Conservation (phyloP, 2,329 filamentous ascomycete genomes). For the Nannizzia gypsea region DNA sequence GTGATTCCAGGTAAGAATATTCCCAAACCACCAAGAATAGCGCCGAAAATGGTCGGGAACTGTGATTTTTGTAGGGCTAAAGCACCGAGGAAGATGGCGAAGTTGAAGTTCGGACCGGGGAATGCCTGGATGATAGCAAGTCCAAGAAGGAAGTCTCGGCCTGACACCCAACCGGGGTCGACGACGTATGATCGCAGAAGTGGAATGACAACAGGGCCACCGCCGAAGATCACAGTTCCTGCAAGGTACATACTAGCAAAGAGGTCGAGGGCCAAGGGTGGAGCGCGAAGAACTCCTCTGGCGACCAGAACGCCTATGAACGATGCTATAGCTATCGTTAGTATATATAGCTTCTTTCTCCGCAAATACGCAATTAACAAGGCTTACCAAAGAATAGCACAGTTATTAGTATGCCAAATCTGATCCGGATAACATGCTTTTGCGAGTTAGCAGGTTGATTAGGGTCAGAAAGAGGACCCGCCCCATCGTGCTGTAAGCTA, state of each 20-base stretch:
- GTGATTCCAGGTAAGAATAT: conserved; percentile 30
- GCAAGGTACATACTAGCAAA: conserved; percentile 65
- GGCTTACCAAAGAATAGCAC: conserved; percentile 39
- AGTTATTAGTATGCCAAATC: conserved; percentile 21
- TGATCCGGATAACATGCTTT: conserved; percentile 13
- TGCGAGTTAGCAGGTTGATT: conserved; percentile 2
- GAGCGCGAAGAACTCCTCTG: conserved; percentile 27
- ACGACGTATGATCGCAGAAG: conserved; percentile 53
- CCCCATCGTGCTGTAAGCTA: too few relatives aligned
- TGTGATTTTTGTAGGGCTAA: conserved; percentile 34
- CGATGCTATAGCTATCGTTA: conserved; percentile 24
- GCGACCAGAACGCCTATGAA: conserved; percentile 50
- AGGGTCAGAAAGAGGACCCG: neutral
- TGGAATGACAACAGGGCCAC: conserved; percentile 54
- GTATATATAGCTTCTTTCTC: neutral
- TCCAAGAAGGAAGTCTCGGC: conserved; percentile 60
- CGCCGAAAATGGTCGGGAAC: conserved; percentile 33
- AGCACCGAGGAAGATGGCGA: conserved; percentile 47
- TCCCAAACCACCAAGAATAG: conserved; percentile 40
- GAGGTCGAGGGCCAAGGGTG: conserved; percentile 45
- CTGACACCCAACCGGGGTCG: conserved; percentile 55
- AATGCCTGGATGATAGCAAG: conserved; percentile 61
- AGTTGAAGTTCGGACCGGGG: conserved; percentile 44
- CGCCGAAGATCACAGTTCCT: conserved; percentile 56
- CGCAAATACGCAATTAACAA: neutral